Base-by-base conservation (phyloP, 352 stramenopile species). In the Aphanomyces invadans region DNA sequence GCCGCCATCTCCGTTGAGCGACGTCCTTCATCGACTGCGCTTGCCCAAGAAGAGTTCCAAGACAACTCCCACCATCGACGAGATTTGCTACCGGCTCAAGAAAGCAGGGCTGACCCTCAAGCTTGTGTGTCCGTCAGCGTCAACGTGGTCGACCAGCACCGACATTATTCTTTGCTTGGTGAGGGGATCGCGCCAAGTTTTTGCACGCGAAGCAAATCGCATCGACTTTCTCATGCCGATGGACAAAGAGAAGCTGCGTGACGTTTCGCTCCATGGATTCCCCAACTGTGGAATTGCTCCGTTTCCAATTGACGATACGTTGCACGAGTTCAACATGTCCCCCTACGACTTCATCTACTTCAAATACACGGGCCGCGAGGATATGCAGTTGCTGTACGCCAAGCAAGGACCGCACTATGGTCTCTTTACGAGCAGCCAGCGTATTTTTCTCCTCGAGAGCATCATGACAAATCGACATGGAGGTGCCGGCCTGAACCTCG, bases 281-380 rank as follows among this genome's bases (percentile, higher is more conserved):
- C 81, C 80, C 0, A 73, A 83, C 61, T 78, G 85, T 55, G 74
- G 74, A 65, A 91, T 90, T 62, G 82, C 81, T 23, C 84, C 84
- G 1, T 93, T 93, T 72, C 84, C 79, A 39, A 87, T 93, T 72
- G 75, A 76, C 26, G 84, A 93, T 70, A 73, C 89, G 46, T 88
- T 90, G 68, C 78, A 87, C 59, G 71, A 71, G 70, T 87, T 87
- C 70, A 72, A 76, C 54, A 89, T 89, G 73, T 81, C 73, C 25
- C 55, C 55, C 19, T 64, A 64, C 55, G 33, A 49, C 3, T 64
- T 21, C 15, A 64, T 64, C 23, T 33, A 64, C 39, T 51, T 64
- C 17, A 49, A 52, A 38, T 64, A 64, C 39, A 26, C 36, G 21
- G 15, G 21, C 23, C 38, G 38, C 55, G 23, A 33, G 4, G 55